Evolutionary conservation across 2,329 filamentous ascomycete species (phyloP), one percentile per base, ranked within the genome.

Genomic region (Phialemoniopsis sp.): DNA sequence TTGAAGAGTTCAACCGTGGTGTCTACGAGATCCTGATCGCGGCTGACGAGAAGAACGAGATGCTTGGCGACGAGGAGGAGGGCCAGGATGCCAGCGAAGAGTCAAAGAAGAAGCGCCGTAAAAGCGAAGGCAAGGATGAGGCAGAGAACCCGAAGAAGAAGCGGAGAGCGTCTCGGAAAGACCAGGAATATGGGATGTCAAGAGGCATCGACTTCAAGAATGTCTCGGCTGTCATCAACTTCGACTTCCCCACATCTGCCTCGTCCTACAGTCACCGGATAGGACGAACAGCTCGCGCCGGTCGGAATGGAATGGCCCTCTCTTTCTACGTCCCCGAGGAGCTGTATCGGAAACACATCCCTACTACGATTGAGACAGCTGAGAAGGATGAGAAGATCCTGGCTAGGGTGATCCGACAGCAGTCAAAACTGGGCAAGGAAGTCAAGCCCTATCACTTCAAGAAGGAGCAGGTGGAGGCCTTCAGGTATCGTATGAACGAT

Each of bases 11-110:
- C 67, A 98, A 97, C 68, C 87, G 87, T 63, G 87, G 88, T 38
- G 82, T 97, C 7, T 98, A 98, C 72, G 91, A 98, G 53, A 96
- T 97, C 46, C 90, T 98, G 50, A 95, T 98, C 53, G 93, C 93
- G 1, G 90, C 89, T 1, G 93, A 98, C 34, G 60, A 63, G 48
- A 55, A 54, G 45, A 55, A 54, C 45, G 56, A 60, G 40, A 44
- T 62, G 15, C 51, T 63, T 39, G 57, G 54, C 2, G 48, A 51
- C 9, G 62, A 64, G 15, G 63, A 66, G 29, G 57, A 56, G 29
- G 54, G 70, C 52, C 56, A 68, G 54, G 59, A 73, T 62, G 55
- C 69, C 64, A 59, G 76, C 64, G 41, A 66, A 65, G 46, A 49
- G 5, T 49, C 55, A 12, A 39, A 52, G 43, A 60, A 37, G 46